Conservation (phyloP, 345 rosid species). For the Syzygium oleosum region DNA sequence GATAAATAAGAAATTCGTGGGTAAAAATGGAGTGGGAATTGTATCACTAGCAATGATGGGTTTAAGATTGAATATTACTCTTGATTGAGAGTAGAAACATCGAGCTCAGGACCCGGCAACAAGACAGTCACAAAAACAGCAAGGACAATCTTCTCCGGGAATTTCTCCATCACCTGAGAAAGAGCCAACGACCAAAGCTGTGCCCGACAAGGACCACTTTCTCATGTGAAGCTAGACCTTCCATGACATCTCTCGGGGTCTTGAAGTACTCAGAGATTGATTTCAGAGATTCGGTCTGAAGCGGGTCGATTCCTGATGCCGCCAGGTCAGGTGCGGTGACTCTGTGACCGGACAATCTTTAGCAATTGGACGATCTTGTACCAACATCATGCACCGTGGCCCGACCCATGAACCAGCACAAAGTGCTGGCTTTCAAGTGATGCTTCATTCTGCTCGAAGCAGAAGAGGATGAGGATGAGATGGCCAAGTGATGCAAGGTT, state of each 20-base stretch:
- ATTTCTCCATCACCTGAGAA: conserved; percentile 1
- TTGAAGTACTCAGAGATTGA: conserved; percentile 14
- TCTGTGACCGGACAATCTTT: conserved; percentile 4
- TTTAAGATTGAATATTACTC: conserved; percentile 8
- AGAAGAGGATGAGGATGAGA: not conserved
- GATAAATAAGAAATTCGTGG: not conserved
- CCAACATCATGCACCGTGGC: conserved; percentile 34
- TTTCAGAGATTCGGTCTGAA: not conserved
- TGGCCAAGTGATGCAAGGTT: not conserved
- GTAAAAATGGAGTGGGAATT: not conserved
- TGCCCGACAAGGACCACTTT: conserved; percentile 29
- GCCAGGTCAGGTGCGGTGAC: conserved; percentile 26
- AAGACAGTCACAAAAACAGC: conserved; percentile 18
- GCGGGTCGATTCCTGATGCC: conserved; percentile 17
- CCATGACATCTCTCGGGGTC: conserved; percentile 6
- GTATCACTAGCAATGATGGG: not conserved
- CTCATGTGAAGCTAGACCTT: not conserved
- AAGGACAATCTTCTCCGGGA: not conserved
- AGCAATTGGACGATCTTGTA: conserved; percentile 15
- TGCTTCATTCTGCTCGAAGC: not conserved
- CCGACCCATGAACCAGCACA: conserved; percentile 25
- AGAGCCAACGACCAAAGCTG: conserved; percentile 25
- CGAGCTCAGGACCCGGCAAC: conserved; percentile 33
- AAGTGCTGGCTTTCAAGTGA: conserved; percentile 6
- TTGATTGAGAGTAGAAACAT: conserved; percentile 9